Conservation (phyloP, 257 asterid genomes). For the Solanum peruvianum region DNA sequence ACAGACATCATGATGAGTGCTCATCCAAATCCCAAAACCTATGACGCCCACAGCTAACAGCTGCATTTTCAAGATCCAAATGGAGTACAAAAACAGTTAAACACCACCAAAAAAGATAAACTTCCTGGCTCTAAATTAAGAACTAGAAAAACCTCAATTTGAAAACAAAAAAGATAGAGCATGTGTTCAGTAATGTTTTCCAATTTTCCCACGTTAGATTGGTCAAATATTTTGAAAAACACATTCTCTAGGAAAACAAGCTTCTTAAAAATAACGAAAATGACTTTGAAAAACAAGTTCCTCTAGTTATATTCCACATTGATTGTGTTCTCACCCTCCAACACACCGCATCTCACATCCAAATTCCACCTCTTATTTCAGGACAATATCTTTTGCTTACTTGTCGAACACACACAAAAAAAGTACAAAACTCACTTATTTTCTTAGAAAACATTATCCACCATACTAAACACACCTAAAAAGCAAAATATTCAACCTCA, state of each 20-base stretch:
- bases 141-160: background rate
- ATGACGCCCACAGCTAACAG: constrained; percentile 58
- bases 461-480: background rate
- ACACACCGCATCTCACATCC: background rate
- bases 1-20: constrained; percentile 72
- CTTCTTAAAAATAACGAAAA: background rate
- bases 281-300: background rate
- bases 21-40: constrained; percentile 89
- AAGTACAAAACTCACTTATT: too few relatives aligned
- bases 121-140: background rate
- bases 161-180: background rate
- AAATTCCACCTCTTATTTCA: background rate
- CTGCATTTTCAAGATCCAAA: constrained; percentile 20
- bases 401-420: too few relatives aligned
- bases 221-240: background rate
- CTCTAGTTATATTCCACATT: background rate
- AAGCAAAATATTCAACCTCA: background rate
- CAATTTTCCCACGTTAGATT: background rate
- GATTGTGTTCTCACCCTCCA: background rate
- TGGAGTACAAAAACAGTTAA: background rate
- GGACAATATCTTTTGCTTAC: background rate
- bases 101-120: background rate
- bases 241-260: background rate
- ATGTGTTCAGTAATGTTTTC: background rate
- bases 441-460: background rate